phyloP scores from a whole-genome alignment of 805 yeast genomes.

The Isabelozyma rhagii region DNA sequence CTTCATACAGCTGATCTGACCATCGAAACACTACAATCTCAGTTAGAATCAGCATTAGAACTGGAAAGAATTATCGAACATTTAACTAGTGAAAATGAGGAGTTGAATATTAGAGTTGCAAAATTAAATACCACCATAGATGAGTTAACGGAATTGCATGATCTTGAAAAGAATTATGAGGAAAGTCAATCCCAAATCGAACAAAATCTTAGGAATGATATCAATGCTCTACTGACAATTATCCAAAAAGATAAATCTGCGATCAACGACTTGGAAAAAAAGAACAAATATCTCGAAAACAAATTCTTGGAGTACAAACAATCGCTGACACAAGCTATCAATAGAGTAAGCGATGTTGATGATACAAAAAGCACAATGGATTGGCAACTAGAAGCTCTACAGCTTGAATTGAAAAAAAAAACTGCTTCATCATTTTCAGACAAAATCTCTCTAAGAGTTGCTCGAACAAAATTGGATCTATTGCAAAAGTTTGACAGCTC shows the following conservation, averaged over 20 bases:
- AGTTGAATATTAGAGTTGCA: slow-evolving; percentile 28
- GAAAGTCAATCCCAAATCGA: slow-evolving; percentile 42
- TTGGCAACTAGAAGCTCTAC: slow-evolving; percentile 10
- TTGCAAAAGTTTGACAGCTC: neutral
- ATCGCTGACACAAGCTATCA: neutral
- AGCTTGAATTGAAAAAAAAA: slow-evolving; percentile 12
- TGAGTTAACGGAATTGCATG: slow-evolving; percentile 49
- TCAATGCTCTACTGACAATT: slow-evolving; percentile 18
- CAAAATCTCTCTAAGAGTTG: slow-evolving; percentile 7
- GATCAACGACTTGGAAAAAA: slow-evolving; percentile 15
- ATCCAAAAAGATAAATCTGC: slow-evolving; percentile 11
- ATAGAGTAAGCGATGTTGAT: neutral
- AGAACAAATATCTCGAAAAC: slow-evolving; percentile 14
- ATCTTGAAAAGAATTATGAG: slow-evolving; percentile 50
- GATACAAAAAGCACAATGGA: neutral
- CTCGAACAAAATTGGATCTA: slow-evolving; percentile 7
- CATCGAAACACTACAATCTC: slow-evolving; percentile 24
- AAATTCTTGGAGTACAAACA: slow-evolving; percentile 16
- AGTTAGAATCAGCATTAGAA: slow-evolving; percentile 30
- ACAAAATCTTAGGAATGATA: slow-evolving; percentile 37
- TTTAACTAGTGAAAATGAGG: slow-evolving; percentile 33
- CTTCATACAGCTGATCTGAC: slow-evolving; percentile 18
- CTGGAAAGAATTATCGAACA: slow-evolving; percentile 34
- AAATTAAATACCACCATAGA: slow-evolving; percentile 33
- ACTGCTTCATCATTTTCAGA: slow-evolving; percentile 6